These are phyloP conservation scores for Colletotrichum incanum DNA, from an alignment of 2,329 filamentous ascomycete species.

Conservation along the genomic window DNA sequence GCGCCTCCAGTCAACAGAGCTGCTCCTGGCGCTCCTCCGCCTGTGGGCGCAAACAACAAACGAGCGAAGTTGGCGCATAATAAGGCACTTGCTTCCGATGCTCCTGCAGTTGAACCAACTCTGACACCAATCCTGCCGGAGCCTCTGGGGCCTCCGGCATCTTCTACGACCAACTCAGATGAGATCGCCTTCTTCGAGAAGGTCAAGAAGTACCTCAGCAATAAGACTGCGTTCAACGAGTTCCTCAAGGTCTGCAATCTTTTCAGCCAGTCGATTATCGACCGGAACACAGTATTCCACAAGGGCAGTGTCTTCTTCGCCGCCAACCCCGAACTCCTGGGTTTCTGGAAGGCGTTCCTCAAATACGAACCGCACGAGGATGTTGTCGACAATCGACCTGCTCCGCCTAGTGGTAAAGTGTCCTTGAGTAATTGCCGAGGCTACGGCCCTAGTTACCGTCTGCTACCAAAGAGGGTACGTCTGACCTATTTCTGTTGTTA, in stretches of 20 bases:
- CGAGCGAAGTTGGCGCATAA: slow-evolving; percentile 81
- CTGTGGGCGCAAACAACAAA: slow-evolving; percentile 65
- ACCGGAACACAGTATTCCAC: slow-evolving; percentile 85
- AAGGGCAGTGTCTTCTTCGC: slow-evolving; percentile 90
- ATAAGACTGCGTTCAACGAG: slow-evolving; percentile 93
- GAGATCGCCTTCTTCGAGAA: slow-evolving; percentile 96
- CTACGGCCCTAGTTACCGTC: slow-evolving; percentile 94
- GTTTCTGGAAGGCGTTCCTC: slow-evolving; percentile 89
- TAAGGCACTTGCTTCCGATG: slow-evolving; percentile 72
- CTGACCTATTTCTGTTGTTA: not conserved
- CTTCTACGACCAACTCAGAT: slow-evolving; percentile 82
- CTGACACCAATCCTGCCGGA: slow-evolving; percentile 90
- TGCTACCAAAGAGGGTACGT: slow-evolving; percentile 84
- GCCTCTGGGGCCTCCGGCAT: slow-evolving; percentile 83
- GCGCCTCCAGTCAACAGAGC: slow-evolving; percentile 54
- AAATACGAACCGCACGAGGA: slow-evolving; percentile 84
- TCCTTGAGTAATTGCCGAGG: slow-evolving; percentile 95
- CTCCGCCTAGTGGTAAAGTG: slow-evolving; percentile 84
- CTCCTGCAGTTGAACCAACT: slow-evolving; percentile 83
- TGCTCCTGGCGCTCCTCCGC: slow-evolving; percentile 47
- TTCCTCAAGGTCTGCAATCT: slow-evolving; percentile 98
- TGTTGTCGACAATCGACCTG: slow-evolving; percentile 83
- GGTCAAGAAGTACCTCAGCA: slow-evolving; percentile 95
- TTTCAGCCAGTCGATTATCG: slow-evolving; percentile 93
- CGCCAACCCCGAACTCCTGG: slow-evolving; percentile 89